Conservation (phyloP, 495 filamentous ascomycete genomes). For the Usnea hakonensis region DNA sequence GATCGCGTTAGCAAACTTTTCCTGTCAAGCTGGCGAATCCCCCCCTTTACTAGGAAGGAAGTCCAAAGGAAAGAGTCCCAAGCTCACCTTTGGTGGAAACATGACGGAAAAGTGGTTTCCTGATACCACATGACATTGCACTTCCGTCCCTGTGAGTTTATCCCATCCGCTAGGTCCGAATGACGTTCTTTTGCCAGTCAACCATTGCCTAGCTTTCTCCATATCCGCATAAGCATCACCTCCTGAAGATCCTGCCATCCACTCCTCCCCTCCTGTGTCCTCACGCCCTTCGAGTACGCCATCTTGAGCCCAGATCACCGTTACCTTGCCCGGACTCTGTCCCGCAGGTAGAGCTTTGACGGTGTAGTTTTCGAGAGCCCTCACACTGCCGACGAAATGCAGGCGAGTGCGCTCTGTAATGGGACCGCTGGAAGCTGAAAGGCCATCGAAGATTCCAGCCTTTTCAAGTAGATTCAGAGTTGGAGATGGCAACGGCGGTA, state of each 20-base stretch:
- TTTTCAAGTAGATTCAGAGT: constrained; percentile 57
- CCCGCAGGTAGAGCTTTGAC: constrained; percentile 33
- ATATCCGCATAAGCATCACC: constrained; percentile 7
- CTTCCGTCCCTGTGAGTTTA: constrained; percentile 6
- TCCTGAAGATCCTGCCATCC: constrained; percentile 3
- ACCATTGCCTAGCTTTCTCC: constrained; percentile 15
- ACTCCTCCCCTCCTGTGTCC: constrained; percentile 2
- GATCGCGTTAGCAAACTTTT: background rate
- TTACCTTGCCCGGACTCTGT: constrained; percentile 33
- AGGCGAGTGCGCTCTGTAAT: constrained; percentile 30
- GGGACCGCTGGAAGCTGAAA: constrained; percentile 23
- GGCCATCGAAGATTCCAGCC: constrained; percentile 56
- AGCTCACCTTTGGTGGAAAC: constrained; percentile 14
- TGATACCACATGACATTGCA: constrained; percentile 10
- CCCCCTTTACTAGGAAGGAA: background rate
- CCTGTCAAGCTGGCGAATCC: background rate
- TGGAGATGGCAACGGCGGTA: constrained; percentile 54
- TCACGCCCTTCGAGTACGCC: constrained; percentile 40
- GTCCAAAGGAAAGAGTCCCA: background rate
- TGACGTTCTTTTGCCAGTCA: constrained; percentile 10
- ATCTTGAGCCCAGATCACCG: constrained; percentile 57
- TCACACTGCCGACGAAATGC: constrained; percentile 55
- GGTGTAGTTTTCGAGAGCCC: constrained; percentile 52
- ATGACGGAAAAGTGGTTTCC: constrained; percentile 17
- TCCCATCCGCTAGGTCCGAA: constrained; percentile 18